Base-by-base conservation (phyloP, 805 yeast species). In the Brettanomyces sp. region DNA sequence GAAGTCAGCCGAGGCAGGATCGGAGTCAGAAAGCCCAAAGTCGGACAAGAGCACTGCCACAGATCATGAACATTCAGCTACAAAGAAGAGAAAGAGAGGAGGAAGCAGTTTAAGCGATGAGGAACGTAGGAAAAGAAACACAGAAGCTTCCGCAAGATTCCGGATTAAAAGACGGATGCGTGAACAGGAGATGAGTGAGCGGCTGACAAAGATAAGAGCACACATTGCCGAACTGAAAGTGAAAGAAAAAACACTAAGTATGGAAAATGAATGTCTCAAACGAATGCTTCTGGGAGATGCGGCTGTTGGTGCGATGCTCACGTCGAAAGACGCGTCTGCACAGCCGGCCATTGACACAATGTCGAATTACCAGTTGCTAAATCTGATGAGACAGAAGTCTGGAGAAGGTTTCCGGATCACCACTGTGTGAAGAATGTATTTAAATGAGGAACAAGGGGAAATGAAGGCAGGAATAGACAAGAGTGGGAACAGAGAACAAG, bases 101-200 rank as follows among this genome's bases (percentile, higher is more conserved):
- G 21, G 21, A 14, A 32, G 21, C 11, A 7, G 32, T 28, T n/a
- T 35, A n/a, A 35, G 37, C 37, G 38, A 32, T 23, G 13, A n/a
- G 8, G 82, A 77, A 49, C 79, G 78, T 56, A 68, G 80, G 50
- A 66, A 75, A 47, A 66, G 83, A 50, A 79, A 79, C 56, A 77
- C 85, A 2, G 78, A 79, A 4, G 87, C 87, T 0, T 72, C 79
- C 40, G 85, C 85, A 0, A 63, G 84, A 44, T 80, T 80, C 60
- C 63, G 86, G 52, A 67, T 76, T 39, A 80, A 80, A 62, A 79
- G 79, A 69, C 79, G 79, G 57, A 55, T 72, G 50, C 77, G 69
- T 57, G 83, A 79, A 52, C 73, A 70, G 53, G 77, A 77, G 55
- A 73, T 80, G 80, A 81, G 77, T 52, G 64, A 63, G 40, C 69